Percentiles rank a stretch among this genome's conserved stretches.
Conservation (phyloP, 2,329 filamentous ascomycete species). For the Aspergillus fumigatiaffinis region DNA sequence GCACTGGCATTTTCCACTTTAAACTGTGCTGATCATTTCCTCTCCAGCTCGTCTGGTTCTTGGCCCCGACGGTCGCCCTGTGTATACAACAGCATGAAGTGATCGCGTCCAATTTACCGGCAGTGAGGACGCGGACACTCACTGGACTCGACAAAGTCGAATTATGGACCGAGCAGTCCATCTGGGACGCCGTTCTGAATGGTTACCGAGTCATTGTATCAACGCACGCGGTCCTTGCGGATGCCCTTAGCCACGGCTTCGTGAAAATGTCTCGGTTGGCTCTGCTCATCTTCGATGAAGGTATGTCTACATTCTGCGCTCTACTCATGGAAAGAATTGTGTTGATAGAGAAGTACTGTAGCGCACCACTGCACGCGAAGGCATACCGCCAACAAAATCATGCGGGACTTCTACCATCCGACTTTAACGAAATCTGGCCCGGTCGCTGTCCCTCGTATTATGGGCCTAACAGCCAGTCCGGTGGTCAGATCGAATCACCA, state of each 20-base stretch:
- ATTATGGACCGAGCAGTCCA: slow-evolving; percentile 62
- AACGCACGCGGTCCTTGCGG: slow-evolving; percentile 69
- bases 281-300: slow-evolving; percentile 80
- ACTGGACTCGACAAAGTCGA: slow-evolving; percentile 67
- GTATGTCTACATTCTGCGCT: slow-evolving; percentile 38
- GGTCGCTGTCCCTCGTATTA: slow-evolving; percentile 56
- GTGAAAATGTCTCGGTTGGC: slow-evolving; percentile 60
- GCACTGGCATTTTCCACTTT: background rate
- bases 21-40: background rate
- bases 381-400: slow-evolving; percentile 65
- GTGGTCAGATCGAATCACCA: slow-evolving; percentile 57
- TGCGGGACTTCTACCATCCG: slow-evolving; percentile 66
- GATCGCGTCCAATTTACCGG: slow-evolving; percentile 57
- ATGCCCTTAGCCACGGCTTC: slow-evolving; percentile 73
- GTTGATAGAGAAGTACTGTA: slow-evolving; percentile 9
- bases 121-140: slow-evolving; percentile 57
- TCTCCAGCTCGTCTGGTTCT: slow-evolving; percentile 61
- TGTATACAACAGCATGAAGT: slow-evolving; percentile 63
- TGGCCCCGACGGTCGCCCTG: slow-evolving; percentile 65
- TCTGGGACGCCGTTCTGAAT: slow-evolving; percentile 65
- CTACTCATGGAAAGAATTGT: too few species aligned
- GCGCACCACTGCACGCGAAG: slow-evolving; percentile 70
- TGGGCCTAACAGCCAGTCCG: slow-evolving; percentile 80
- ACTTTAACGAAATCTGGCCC: slow-evolving; percentile 32
- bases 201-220: slow-evolving; percentile 71